phyloP scores from a whole-genome alignment of 352 stramenopile genomes.

The Phytophthora tentaculata region DNA sequence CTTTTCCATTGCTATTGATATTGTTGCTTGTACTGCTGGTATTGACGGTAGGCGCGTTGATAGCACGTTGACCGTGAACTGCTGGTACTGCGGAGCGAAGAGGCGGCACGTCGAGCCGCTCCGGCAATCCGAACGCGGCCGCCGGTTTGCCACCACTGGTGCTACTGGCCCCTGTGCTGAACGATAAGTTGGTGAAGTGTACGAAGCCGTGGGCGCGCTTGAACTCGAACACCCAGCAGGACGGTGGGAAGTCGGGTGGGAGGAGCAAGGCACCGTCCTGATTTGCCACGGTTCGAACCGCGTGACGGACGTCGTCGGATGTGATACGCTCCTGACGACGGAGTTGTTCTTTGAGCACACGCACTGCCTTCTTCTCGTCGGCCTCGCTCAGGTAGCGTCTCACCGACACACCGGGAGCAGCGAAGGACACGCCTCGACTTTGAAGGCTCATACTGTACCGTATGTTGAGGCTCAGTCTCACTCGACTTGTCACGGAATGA shows the following conservation, averaged over 20 bases:
- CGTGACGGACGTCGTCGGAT: slow-evolving; percentile 56
- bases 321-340: slow-evolving; percentile 48
- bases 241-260: slow-evolving; percentile 54
- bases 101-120: slow-evolving; percentile 18
- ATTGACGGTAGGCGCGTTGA: not conserved
- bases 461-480: not conserved
- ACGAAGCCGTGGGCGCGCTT: slow-evolving; percentile 56
- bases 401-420: not conserved
- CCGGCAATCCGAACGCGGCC: slow-evolving; percentile 6
- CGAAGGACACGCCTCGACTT: not conserved
- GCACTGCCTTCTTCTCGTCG: slow-evolving; percentile 48
- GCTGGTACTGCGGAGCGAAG: not conserved
- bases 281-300: slow-evolving; percentile 53
- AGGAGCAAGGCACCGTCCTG: slow-evolving; percentile 37
- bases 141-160: slow-evolving; percentile 3
- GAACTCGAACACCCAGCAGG: slow-evolving; percentile 56
- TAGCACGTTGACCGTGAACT: not conserved
- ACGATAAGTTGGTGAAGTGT: slow-evolving; percentile 37
- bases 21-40: slow-evolving; percentile 4
- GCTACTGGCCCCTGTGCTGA: not conserved
- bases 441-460: slow-evolving; percentile 2
- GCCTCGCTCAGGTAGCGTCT: slow-evolving; percentile 6
- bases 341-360: slow-evolving; percentile 49
- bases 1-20: not conserved
- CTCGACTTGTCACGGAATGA: not conserved